A percentile compares a stretch with the other conserved stretches of the same genome.
phyloP scores from a whole-genome alignment of 495 filamentous ascomycete species.

The Annulohypoxylon stygium region DNA sequence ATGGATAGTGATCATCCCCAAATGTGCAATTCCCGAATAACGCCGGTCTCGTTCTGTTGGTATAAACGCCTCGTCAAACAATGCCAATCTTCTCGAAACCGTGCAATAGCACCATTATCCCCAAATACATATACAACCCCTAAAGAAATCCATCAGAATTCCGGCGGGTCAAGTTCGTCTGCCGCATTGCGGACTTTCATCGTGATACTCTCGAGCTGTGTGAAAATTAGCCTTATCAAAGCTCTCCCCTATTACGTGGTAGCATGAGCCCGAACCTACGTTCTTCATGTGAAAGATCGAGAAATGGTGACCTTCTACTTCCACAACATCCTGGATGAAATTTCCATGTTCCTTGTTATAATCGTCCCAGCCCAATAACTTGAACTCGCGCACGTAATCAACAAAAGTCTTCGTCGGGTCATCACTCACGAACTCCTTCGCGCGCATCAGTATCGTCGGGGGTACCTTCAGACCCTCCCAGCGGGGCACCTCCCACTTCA shows the following conservation, averaged over 20 bases:
- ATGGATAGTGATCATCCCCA: not conserved
- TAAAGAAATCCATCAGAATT: constrained; percentile 17
- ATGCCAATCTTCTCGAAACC: not conserved
- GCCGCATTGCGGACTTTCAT: constrained; percentile 53
- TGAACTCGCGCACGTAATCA: constrained; percentile 52
- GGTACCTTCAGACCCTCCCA: constrained; percentile 47
- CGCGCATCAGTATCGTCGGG: constrained; percentile 56
- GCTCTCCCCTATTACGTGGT: too few species aligned
- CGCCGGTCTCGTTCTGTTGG: not conserved
- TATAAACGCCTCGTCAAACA: not conserved
- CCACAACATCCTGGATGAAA: constrained; percentile 54
- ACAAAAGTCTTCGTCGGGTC: constrained; percentile 46
- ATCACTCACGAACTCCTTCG: constrained; percentile 50
- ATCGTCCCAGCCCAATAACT: constrained; percentile 56
- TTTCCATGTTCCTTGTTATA: constrained; percentile 47
- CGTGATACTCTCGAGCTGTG: constrained; percentile 46
- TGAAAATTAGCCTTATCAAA: not conserved
- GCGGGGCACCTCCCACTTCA: constrained; percentile 53
- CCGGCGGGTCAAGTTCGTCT: constrained; percentile 46
- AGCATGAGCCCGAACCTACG: constrained; percentile 32
- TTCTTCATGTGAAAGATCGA: constrained; percentile 54
- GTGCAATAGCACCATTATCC: not conserved
- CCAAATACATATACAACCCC: too few species aligned
- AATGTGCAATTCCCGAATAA: constrained; percentile 1
- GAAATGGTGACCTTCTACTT: constrained; percentile 61